Conservation (phyloP, 805 yeast species). For the Wickerhamiella occidentalis region DNA sequence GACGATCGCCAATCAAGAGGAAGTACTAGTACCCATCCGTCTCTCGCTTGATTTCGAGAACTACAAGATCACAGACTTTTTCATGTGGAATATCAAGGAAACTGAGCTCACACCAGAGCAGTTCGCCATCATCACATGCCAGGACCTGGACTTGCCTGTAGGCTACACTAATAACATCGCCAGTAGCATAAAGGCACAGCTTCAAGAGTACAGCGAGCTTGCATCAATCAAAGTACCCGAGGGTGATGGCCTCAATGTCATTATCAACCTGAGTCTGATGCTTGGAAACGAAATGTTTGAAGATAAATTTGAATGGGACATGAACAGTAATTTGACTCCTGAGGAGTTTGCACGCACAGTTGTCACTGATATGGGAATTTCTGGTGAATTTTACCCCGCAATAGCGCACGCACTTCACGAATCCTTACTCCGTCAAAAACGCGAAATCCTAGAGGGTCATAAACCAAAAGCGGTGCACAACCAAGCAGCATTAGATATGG, state of each 20-base stretch:
- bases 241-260: slow-evolving; percentile 57
- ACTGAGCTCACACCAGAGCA: slow-evolving; percentile 56
- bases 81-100: slow-evolving; percentile 66
- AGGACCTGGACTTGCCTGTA: slow-evolving; percentile 70
- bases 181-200: slow-evolving; percentile 62
- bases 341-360: slow-evolving; percentile 73
- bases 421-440: slow-evolving; percentile 57
- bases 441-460: slow-evolving; percentile 67
- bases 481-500: slow-evolving; percentile 48
- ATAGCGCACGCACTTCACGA: slow-evolving; percentile 82
- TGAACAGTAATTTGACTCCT: slow-evolving; percentile 49
- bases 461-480: slow-evolving; percentile 41
- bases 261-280: slow-evolving; percentile 70
- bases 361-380: slow-evolving; percentile 72
- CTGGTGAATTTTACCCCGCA: slow-evolving; percentile 79
- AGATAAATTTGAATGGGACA: slow-evolving; percentile 92
- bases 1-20: slow-evolving; percentile 33
- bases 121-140: slow-evolving; percentile 62
- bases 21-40: slow-evolving; percentile 51
- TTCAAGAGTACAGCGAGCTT: slow-evolving; percentile 58
- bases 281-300: slow-evolving; percentile 74
- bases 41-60: slow-evolving; percentile 48
- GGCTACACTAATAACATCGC: slow-evolving; percentile 50
- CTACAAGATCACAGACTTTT: slow-evolving; percentile 45
- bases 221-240: slow-evolving; percentile 55